Base-by-base conservation (phyloP, 108 stramenopile genomes). In the Pseudonitzschia multiseries region DNA sequence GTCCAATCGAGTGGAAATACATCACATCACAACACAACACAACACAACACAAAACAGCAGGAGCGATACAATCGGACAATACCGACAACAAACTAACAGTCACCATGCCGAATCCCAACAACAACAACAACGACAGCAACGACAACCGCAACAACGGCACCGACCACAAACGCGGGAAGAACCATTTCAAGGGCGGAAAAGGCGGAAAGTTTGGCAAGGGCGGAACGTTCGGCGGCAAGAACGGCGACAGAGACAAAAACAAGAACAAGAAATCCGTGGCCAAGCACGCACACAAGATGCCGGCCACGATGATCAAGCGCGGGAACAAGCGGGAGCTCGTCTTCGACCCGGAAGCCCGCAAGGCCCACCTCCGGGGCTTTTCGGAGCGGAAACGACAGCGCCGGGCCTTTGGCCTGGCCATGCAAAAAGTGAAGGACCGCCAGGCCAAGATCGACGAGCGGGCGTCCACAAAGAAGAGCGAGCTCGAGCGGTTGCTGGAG, bases 351-450 rank as follows among this genome's bases (percentile, higher is more conserved):
- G 74, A 88, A 67, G 84, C 84, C 22, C 85, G 93, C 26, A 57
- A 42, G 0, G 78, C 81, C 17, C 86, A 92, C 61, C 77, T 94
- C 28, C 88, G 84, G 8, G 93, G 93, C 5, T 89, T 94, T 69
- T 87, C 89, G 32, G 70, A 77, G 46, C 85, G 91, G 8, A 94
- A 94, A 70, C 69, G 80, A 59, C 81, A 92, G 71, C 87, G 93
- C 20, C 80, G 93, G 12, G 91, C 87, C 14, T 94, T 81, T 65
- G 93, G 93, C n/a, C 68, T 94, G 68, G 93, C 93, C 57, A 94
- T 94, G 93, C 93, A 94, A 80, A 92, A 90, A 69, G 89, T 94
- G 44, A 94, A 94, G 68, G 93, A 94, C 70, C 84, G 93, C 21
- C 78, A 90, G 69, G 88, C 80, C 29, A 89, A 85, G 67, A 57